Evolutionary conservation across 2,329 filamentous ascomycete species (phyloP).

Genomic region (Sarocladium oryzae): DNA sequence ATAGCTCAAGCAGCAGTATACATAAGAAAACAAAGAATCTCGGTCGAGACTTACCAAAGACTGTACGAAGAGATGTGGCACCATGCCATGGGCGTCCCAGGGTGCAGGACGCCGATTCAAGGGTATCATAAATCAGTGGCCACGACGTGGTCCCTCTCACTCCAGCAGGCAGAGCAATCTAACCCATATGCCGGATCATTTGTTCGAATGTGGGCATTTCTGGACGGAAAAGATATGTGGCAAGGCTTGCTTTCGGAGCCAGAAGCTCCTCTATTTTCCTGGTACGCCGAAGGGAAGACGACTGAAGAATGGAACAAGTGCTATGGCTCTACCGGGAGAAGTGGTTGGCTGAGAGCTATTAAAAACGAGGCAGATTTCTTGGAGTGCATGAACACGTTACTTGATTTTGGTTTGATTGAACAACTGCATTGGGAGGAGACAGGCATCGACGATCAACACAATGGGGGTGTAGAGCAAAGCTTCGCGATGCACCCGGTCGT

Average conservation of each 20-base stretch:
- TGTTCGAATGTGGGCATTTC: slow-evolving; percentile 18
- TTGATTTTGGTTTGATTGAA: slow-evolving; percentile 13
- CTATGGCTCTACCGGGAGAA: neutral
- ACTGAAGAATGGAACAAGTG: neutral
- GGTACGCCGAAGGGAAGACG: neutral
- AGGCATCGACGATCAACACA: slow-evolving; percentile 15
- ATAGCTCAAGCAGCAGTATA: slow-evolving; percentile 19
- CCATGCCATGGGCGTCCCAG: neutral
- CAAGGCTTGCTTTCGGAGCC: slow-evolving; percentile 13
- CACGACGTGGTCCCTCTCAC: slow-evolving; percentile 17
- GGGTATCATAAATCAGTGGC: slow-evolving; percentile 14
- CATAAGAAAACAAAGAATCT: slow-evolving; percentile 14
- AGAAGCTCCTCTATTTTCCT: neutral
- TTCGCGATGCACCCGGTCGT: slow-evolving; percentile 19
- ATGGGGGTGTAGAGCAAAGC: slow-evolving; percentile 11
- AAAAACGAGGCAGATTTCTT: slow-evolving; percentile 1
- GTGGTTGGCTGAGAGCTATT: neutral
- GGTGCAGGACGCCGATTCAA: slow-evolving; percentile 8
- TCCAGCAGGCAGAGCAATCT: slow-evolving; percentile 13
- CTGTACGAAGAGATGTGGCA: slow-evolving; percentile 12
- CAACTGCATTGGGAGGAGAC: neutral
- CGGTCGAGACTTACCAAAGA: slow-evolving; percentile 12
- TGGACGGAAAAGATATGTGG: slow-evolving; percentile 18
- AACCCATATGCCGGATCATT: slow-evolving; percentile 14
- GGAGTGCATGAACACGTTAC: slow-evolving; percentile 11